Evolutionary conservation across 768 basidiomycete species (phyloP), one percentile per base, ranked within the genome.

Genomic region (Suillus subaureus): DNA sequence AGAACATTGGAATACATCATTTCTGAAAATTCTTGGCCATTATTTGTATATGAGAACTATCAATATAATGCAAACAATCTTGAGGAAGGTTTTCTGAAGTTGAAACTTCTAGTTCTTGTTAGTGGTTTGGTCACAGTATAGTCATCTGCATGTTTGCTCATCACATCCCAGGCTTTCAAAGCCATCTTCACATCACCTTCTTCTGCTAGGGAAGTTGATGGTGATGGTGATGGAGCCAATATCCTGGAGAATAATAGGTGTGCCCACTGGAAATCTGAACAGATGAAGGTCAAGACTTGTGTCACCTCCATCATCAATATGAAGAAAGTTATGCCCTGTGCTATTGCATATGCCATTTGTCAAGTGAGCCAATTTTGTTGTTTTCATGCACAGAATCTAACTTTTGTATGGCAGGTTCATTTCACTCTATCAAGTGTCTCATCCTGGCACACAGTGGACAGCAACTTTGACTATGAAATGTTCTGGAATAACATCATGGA

Each of bases 281-380:
- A 49, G 47, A 12, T 13, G 1, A 49, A 49, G 23, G 47, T 49
- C 1, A 49, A 49, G 6, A 23, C 5, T 2, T 64, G 56, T 16
- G 65, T 69, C 4, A 63, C 70, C 2, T 45, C 21, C 0, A 45
- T 45, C 21, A n/a, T 45, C 21, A 45, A 45, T 4, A 45, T 45
- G 18, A 45, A 5, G n/a, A 49, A 49, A 26, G 47, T 49, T 4
- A 49, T 2, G 1, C 72, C 72, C 1, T 62, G 70, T 23, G 63
- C 64, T 0, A 69, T 75, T n/a, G 72, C 73, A 4, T 75, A 75
- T 43, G 63, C 64, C 0, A 66, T 71, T 13, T 71, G 72, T 4
- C 73, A 75, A 51, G 74, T 75, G 57, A 51, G 26, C 3, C 13
- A 21, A 18, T 61, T 7, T 15, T 51, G 15, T 13, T 3, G 3